Evolutionary conservation across 192 early-diverging fungal species (phyloP).

Genomic region (Bifiguratus adelaidae): DNA sequence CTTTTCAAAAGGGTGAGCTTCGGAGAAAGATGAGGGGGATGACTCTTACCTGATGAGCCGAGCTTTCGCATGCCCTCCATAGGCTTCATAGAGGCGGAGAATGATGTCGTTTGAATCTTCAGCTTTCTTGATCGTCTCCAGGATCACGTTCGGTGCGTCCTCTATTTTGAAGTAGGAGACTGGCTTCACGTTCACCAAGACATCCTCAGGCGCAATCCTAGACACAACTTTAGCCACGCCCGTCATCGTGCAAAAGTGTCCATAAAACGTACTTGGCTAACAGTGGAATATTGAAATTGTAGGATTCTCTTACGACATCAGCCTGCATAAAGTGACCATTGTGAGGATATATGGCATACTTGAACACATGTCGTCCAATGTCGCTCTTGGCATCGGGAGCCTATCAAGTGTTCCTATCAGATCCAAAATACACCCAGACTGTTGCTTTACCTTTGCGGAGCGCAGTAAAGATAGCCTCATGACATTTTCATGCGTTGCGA

Average conservation of each 20-base stretch:
- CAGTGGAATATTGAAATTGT: conserved; percentile 84
- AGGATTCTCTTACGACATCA: conserved; percentile 77
- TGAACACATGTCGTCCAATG: conserved; percentile 69
- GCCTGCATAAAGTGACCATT: conserved; percentile 69
- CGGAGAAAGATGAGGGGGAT: not conserved
- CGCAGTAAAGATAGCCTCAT: conserved; percentile 81
- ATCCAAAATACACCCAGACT: not conserved
- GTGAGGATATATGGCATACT: conserved; percentile 89
- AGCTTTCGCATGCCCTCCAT: conserved; percentile 69
- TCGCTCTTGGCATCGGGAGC: conserved; percentile 50
- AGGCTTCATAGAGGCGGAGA: conserved; percentile 84
- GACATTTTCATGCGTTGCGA: conserved; percentile 66
- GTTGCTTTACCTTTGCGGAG: conserved; percentile 60
- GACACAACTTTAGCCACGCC: too few relatives aligned
- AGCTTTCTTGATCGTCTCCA: conserved; percentile 88
- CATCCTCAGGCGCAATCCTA: too few relatives aligned
- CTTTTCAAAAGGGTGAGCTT: conserved; percentile 16
- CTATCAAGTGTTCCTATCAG: not conserved
- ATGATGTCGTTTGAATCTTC: conserved; percentile 69
- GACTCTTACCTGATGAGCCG: conserved; percentile 30
- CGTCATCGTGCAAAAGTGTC: too few relatives aligned
- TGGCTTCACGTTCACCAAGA: too few relatives aligned
- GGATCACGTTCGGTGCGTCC: conserved; percentile 59
- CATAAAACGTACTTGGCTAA: conserved; percentile 31
- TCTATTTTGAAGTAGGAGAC: conserved; percentile 28